phyloP scores from a whole-genome alignment of 129 eudicot species.

The Pittosporum tobira region DNA sequence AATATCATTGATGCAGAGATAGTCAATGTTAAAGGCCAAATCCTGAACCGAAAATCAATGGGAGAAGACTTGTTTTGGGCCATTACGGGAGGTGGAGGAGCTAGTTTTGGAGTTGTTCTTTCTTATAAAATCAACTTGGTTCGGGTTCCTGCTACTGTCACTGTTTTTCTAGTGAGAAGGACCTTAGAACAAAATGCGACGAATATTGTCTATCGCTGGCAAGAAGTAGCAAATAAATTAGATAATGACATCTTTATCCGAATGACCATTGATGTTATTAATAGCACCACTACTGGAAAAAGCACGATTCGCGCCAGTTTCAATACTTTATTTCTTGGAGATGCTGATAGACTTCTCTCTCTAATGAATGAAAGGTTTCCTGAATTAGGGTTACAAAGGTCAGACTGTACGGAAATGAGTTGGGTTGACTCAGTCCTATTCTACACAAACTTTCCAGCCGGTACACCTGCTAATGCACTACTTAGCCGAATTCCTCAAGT shows the following conservation, averaged over 20 bases:
- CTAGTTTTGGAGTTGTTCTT: no score
- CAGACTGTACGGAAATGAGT: constrained; percentile 23
- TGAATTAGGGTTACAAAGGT: no score
- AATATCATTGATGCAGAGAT: constrained; percentile 27
- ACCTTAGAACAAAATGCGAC: no score
- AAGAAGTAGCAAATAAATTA: no score
- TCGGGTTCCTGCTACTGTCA: constrained; percentile 24
- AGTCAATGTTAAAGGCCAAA: constrained; percentile 27
- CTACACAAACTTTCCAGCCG: constrained; percentile 21
- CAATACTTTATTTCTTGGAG: constrained; percentile 27
- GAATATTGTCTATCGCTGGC: no score
- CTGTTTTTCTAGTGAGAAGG: constrained; percentile 20
- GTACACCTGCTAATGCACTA: no score
- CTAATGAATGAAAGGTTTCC: constrained; percentile 16
- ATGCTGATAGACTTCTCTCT: constrained; percentile 8
- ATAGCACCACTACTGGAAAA: no score
- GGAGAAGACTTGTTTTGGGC: constrained; percentile 65
- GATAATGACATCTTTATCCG: constrained; percentile 35
- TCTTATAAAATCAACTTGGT: no score
- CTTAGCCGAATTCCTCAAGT: constrained; percentile 21
- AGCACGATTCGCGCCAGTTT: no score
- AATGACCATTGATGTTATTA: constrained; percentile 22
- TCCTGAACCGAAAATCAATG: constrained; percentile 35
- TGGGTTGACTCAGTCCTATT: constrained; percentile 26
- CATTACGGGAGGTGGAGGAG: constrained; percentile 48